A percentile compares a stretch with the other conserved stretches of the same genome.
Evolutionary conservation across 2,329 filamentous ascomycete genomes (phyloP).

Genomic region (Venturiaceae sp.): DNA sequence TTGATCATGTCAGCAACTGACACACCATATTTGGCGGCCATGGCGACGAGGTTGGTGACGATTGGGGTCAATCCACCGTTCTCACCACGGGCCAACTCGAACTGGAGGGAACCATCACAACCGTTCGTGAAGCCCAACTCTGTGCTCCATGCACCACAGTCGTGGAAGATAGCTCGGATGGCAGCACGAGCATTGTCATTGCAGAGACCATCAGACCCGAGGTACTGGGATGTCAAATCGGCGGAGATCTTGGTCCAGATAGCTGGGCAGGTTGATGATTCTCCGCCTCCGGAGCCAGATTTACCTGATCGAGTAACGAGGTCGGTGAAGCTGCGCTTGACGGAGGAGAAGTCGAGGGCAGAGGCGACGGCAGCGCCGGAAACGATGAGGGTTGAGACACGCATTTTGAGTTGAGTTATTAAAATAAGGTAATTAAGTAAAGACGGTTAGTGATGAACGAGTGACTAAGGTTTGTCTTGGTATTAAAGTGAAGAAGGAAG

Average conservation of each 20-base stretch:
- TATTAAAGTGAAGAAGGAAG: too few species aligned
- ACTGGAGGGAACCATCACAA: constrained; percentile 31
- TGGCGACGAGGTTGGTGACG: constrained; percentile 24
- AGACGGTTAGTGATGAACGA: too few species aligned
- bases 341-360: too few species aligned
- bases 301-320: too few species aligned
- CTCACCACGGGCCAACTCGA: constrained; percentile 26
- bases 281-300: too few species aligned
- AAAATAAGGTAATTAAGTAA: too few species aligned
- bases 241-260: constrained; percentile 20
- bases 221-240: constrained; percentile 19
- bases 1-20: constrained; percentile 47
- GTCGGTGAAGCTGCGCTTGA: too few species aligned
- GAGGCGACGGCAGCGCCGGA: too few species aligned
- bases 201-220: constrained; percentile 19
- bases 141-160: constrained; percentile 10
- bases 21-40: constrained; percentile 33
- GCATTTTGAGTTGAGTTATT: too few species aligned
- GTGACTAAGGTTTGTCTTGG: too few species aligned
- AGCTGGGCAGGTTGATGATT: constrained; percentile 18
- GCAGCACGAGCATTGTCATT: constrained; percentile 21
- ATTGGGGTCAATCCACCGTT: constrained; percentile 38
- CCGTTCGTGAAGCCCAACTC: constrained; percentile 16
- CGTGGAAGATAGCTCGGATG: constrained; percentile 25
- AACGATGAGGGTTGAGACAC: too few species aligned